Conservation (phyloP, 805 yeast genomes). For the Candida nitratophila region DNA sequence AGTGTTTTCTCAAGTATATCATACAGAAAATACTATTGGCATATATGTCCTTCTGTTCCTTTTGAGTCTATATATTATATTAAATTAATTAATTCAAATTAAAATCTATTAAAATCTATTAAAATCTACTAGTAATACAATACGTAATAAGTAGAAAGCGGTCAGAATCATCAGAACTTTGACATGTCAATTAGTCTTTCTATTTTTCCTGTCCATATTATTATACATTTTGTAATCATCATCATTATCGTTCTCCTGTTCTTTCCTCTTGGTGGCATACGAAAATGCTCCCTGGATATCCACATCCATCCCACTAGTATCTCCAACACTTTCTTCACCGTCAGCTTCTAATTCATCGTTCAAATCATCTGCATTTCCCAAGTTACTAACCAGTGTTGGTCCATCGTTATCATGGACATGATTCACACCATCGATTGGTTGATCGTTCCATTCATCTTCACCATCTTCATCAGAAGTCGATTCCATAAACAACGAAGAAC, state of each 20-base stretch:
- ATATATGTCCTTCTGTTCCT: no score
- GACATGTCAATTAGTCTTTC: not conserved
- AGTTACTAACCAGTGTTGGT: constrained; percentile 3
- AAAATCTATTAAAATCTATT: no score
- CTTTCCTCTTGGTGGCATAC: constrained; percentile 15
- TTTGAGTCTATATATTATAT: not conserved
- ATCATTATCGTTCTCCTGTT: constrained; percentile 9
- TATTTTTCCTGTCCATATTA: not conserved
- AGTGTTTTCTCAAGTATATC: no score
- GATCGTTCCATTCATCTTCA: not conserved
- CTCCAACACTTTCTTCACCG: constrained; percentile 14
- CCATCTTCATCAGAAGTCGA: constrained; percentile 11
- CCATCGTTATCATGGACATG: not conserved
- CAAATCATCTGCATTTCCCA: constrained; percentile 22
- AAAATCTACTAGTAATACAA: no score
- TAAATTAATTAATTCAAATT: not conserved
- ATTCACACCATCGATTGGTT: not conserved
- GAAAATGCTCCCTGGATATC: constrained; percentile 17
- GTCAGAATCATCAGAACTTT: no score
- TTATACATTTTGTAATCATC: constrained; percentile 1
- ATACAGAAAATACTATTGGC: no score
- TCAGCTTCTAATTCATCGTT: constrained; percentile 19
- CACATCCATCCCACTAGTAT: constrained; percentile 20
- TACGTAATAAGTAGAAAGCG: no score
- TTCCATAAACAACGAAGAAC: constrained; percentile 33